Conservation (phyloP, 768 basidiomycete genomes). For the Serpula lacrymans region DNA sequence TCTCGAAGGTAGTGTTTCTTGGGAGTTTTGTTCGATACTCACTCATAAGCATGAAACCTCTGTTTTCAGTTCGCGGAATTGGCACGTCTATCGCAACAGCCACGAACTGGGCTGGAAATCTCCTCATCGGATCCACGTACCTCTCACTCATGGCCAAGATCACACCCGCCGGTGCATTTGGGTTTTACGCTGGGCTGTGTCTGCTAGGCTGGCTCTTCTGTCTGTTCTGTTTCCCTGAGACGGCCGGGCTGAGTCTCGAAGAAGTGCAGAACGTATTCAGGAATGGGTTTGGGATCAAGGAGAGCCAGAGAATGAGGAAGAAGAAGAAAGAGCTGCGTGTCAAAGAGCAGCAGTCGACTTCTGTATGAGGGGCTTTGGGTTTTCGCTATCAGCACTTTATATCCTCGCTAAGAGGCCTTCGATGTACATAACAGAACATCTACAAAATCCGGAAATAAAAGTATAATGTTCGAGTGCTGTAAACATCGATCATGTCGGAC, state of each 20-base stretch:
- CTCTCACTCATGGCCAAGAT: constrained; percentile 73
- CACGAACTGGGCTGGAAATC: constrained; percentile 75
- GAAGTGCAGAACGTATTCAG: constrained; percentile 63
- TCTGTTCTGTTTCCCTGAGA: constrained; percentile 73
- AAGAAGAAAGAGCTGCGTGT: constrained; percentile 43
- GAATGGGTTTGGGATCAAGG: constrained; percentile 60
- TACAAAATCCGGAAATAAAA: too few species aligned
- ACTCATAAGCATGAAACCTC: too few species aligned
- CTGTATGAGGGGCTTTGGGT: too few species aligned
- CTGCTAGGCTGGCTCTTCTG: constrained; percentile 69
- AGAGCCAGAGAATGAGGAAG: constrained; percentile 47
- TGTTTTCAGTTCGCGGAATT: constrained; percentile 61
- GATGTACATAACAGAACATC: too few species aligned
- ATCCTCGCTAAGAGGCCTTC: too few species aligned
- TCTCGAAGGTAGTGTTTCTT: constrained; percentile 53
- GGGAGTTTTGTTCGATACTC: too few species aligned
- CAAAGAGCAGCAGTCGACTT: constrained; percentile 16
- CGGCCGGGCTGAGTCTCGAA: constrained; percentile 67
- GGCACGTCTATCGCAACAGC: constrained; percentile 74
- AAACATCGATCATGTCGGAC: too few species aligned
- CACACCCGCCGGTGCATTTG: constrained; percentile 74
- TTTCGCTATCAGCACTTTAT: too few species aligned
- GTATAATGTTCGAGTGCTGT: too few species aligned
- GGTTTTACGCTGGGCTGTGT: constrained; percentile 74
- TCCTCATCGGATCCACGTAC: constrained; percentile 77